Conservation (phyloP, 2,329 filamentous ascomycete species). For the Sporothrix schenckii region DNA sequence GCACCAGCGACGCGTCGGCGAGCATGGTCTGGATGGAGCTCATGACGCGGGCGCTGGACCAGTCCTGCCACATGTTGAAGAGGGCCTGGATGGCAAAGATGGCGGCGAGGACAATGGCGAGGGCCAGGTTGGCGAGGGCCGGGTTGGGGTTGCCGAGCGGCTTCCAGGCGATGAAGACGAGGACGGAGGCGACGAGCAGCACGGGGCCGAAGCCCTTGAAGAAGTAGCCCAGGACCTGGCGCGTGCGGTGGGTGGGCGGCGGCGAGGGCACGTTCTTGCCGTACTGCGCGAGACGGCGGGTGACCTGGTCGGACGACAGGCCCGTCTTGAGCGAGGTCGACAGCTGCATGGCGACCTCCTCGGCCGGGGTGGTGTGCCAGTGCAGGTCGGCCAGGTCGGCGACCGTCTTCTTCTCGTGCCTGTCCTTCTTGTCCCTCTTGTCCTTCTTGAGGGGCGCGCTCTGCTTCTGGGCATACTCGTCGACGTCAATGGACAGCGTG, state of each 20-base stretch:
- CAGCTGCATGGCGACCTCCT: conserved; percentile 63
- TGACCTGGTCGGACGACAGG: conserved; percentile 61
- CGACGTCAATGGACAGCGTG: conserved; percentile 60
- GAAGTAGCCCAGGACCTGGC: conserved; percentile 67
- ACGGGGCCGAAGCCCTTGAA: conserved; percentile 78
- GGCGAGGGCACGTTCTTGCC: conserved; percentile 69
- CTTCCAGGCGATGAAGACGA: conserved; percentile 77
- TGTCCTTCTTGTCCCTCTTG: conserved; percentile 40
- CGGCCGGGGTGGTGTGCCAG: conserved; percentile 64
- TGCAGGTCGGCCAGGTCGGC: conserved; percentile 65
- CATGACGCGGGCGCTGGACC: conserved; percentile 77
- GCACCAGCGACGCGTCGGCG: conserved; percentile 69
- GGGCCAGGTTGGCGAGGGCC: conserved; percentile 67
- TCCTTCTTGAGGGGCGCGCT: conserved; percentile 48
- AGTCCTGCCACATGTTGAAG: conserved; percentile 74
- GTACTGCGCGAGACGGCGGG: conserved; percentile 59
- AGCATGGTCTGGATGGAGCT: conserved; percentile 78
- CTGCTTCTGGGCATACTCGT: conserved; percentile 53
- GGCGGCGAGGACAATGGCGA: conserved; percentile 71
- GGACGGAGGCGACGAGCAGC: conserved; percentile 66
- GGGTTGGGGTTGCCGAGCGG: conserved; percentile 70
- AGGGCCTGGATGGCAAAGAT: conserved; percentile 71
- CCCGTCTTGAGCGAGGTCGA: conserved; percentile 60
- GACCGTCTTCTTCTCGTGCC: conserved; percentile 40
- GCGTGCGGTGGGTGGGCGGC: conserved; percentile 62